Evolutionary conservation across 2,329 filamentous ascomycete genomes (phyloP).

Genomic region (Colletotrichum spaethianum): DNA sequence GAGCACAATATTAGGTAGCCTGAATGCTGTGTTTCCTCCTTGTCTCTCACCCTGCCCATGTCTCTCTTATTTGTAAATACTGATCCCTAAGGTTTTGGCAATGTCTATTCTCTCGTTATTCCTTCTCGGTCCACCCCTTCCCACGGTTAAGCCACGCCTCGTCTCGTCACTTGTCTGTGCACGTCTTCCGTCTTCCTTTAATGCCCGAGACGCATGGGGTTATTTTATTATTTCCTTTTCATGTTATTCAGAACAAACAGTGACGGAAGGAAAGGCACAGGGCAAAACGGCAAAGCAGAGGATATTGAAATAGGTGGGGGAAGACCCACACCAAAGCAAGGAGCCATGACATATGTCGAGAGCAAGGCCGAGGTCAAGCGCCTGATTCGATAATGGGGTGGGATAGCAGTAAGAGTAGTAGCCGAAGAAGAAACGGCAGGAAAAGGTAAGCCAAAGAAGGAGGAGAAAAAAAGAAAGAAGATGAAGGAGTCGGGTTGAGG

Average conservation of each 20-base stretch:
- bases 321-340: background rate
- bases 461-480: background rate
- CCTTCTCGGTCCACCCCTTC: background rate
- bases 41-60: background rate
- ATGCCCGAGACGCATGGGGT: background rate
- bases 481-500: background rate
- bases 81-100: slow-evolving; percentile 6
- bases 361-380: background rate
- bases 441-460: background rate
- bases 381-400: background rate
- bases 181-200: background rate
- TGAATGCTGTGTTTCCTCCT: slow-evolving; percentile 13
- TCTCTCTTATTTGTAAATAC: background rate
- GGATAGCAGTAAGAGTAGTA: background rate
- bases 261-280: background rate
- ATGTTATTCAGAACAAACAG: background rate
- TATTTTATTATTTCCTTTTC: background rate
- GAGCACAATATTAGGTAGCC: background rate
- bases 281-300: background rate
- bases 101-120: slow-evolving; percentile 1
- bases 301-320: background rate
- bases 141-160: slow-evolving; percentile 6
- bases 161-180: background rate
- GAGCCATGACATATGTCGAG: background rate
- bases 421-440: background rate